These are phyloP conservation scores for Eudorina sp. DNA, from an alignment of 139 green algal species.

Conservation along the genomic window DNA sequence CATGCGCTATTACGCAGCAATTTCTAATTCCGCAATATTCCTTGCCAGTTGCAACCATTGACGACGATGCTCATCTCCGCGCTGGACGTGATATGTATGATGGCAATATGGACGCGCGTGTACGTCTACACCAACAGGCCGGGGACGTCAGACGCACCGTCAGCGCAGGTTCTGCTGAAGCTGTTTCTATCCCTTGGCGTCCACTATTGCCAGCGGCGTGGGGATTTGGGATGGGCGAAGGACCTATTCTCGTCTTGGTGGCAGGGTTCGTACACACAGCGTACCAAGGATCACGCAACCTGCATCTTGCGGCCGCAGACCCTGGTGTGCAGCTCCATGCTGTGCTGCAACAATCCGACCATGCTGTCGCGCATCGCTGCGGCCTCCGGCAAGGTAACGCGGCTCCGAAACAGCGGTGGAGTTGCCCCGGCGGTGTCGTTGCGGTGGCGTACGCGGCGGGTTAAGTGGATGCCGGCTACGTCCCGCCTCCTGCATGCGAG, in stretches of 20 bases:
- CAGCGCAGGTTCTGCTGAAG: not conserved
- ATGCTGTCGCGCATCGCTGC: slow-evolving; percentile 10
- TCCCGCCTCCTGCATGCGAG: no score
- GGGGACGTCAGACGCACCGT: not conserved
- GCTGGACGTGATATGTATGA: not conserved
- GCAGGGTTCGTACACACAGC: no score
- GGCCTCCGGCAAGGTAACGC: not conserved
- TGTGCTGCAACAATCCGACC: slow-evolving; percentile 24
- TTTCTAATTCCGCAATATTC: not conserved
- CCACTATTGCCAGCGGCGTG: not conserved
- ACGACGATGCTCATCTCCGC: not conserved
- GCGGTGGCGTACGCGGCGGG: no score
- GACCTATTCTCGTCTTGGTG: not conserved
- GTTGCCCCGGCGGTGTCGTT: no score
- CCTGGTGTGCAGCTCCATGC: slow-evolving; percentile 14
- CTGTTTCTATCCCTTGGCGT: not conserved
- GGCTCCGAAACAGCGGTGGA: no score
- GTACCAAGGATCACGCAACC: not conserved
- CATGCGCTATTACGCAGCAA: not conserved
- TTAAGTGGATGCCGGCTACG: no score
- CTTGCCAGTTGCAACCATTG: not conserved
- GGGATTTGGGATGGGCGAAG: not conserved
- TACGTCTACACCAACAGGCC: no score
- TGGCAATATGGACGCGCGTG: not conserved
- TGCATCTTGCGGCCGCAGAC: not conserved